Evolutionary conservation across 345 rosid species (phyloP).

Genomic region (Rhizophora apiculata): DNA sequence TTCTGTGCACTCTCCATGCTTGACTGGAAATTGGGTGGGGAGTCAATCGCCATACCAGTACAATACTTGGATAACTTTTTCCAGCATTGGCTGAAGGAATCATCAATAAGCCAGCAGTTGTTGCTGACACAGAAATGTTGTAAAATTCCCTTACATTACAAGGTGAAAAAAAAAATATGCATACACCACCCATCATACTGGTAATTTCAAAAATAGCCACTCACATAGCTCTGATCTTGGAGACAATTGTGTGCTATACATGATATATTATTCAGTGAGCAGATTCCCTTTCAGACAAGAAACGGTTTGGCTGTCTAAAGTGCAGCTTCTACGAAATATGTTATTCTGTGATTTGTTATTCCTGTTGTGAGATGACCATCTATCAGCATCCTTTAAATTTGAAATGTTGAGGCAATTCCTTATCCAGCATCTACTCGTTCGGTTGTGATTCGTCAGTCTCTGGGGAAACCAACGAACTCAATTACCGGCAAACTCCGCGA

Average conservation of each 20-base stretch:
- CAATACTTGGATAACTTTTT: background rate
- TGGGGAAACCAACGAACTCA: too few species aligned
- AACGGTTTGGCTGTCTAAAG: background rate
- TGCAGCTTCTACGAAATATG: too few species aligned
- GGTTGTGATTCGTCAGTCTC: too few species aligned
- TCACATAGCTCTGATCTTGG: background rate
- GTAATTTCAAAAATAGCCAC: background rate
- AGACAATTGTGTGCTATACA: background rate
- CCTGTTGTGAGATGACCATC: too few species aligned
- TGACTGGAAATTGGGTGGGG: too few species aligned
- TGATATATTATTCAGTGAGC: background rate
- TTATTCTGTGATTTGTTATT: too few species aligned
- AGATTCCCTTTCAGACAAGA: background rate
- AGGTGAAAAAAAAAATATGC: background rate
- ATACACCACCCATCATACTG: background rate
- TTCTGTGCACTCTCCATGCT: background rate
- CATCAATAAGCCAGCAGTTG: background rate
- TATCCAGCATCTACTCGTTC: too few species aligned
- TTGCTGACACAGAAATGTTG: background rate
- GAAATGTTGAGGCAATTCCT: too few species aligned
- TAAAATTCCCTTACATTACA: background rate
- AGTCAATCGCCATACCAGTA: background rate
- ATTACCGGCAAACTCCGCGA: too few species aligned
- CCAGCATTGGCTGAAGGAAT: background rate
- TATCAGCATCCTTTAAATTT: too few species aligned